Evolutionary conservation across 164 flowering plant genomes (phyloP), one percentile per base, ranked within the genome.

Genomic region (Piper longum): DNA sequence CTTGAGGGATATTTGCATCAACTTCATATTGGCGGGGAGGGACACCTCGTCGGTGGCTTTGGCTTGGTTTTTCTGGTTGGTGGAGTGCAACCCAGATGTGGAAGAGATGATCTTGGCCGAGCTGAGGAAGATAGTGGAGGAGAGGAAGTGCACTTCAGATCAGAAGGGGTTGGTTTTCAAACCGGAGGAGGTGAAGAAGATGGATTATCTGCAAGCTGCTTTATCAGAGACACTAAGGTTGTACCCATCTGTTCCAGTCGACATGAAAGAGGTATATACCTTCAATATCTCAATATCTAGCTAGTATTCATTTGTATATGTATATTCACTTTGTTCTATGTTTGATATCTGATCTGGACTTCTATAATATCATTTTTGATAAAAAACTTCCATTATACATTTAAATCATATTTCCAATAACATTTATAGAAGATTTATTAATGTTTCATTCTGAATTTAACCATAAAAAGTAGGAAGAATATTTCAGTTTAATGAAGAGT

Each of bases 191-290:
- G 82, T 90, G 60, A 90, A 88, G 77, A 93, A 76, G 77, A 86
- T 93, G 97, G 97, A 88, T 1, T 93, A 87, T 72, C 63, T 93
- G 64, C 97, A 93, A 13, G 99, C 99, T 18, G 92, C 99, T 1
- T 54, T 93, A 3, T 86, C 95, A 0, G 98, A 93, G 70, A 80
- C 98, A 68, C 76, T 93, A 2, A 81, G 98, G 69, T 60, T 93
- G 62, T 88, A 93, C 67, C 98, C 98, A 58, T 86, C 98, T 0
- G 95, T 93, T 3, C 98, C 98, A 0, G 79, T 88, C 9, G 97
- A 90, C 75, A 93, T 85, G 77, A 93, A 93, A 62, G 95, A 92
- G 96, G 98, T 90, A 79, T 72, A 48, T 48, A 48, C 14, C 12
- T 48, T 48, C 11, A 48, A 9, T 12, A 2, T 5, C 14, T 2